phyloP scores from a whole-genome alignment of 768 basidiomycete species.

The Neoboletus brunneissimus region DNA sequence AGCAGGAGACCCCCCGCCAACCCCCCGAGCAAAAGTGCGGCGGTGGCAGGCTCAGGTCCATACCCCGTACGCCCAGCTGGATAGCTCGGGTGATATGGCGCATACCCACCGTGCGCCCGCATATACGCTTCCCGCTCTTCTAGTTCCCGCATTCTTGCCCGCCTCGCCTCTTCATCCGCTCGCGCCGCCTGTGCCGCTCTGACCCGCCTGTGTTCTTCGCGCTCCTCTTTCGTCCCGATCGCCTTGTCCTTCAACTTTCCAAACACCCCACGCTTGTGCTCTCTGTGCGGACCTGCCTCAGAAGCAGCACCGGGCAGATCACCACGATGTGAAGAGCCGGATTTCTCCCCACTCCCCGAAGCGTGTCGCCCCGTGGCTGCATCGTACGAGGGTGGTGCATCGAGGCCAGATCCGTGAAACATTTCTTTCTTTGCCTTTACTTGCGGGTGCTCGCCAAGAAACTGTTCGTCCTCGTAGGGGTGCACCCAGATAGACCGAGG shows the following conservation, averaged over 20 bases:
- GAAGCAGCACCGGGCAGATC: background rate
- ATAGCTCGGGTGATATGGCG: slow-evolving; percentile 28
- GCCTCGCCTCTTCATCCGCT: slow-evolving; percentile 19
- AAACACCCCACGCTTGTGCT: slow-evolving; percentile 52
- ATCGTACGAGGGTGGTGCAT: slow-evolving; percentile 30
- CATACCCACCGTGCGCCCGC: slow-evolving; percentile 33
- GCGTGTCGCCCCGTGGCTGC: slow-evolving; percentile 29
- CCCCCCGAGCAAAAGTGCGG: slow-evolving; percentile 37
- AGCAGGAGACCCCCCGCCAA: slow-evolving; percentile 50
- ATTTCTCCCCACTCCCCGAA: slow-evolving; percentile 16
- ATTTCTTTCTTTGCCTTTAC: slow-evolving; percentile 36
- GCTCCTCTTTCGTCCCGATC: slow-evolving; percentile 62
- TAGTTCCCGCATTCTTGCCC: slow-evolving; percentile 18
- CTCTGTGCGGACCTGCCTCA: slow-evolving; percentile 2
- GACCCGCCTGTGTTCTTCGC: slow-evolving; percentile 42
- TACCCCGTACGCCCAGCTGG: background rate
- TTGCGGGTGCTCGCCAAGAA: slow-evolving; percentile 54
- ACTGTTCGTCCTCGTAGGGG: slow-evolving; percentile 67
- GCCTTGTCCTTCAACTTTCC: slow-evolving; percentile 62
- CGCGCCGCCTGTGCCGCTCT: slow-evolving; percentile 31
- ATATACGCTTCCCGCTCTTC: slow-evolving; percentile 36
- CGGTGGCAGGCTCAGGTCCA: background rate
- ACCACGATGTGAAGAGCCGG: background rate
- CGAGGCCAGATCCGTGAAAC: background rate
- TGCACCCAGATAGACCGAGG: slow-evolving; percentile 71